Base-by-base conservation (phyloP, 2,329 filamentous ascomycete genomes). In the Diaporthe australafricana region DNA sequence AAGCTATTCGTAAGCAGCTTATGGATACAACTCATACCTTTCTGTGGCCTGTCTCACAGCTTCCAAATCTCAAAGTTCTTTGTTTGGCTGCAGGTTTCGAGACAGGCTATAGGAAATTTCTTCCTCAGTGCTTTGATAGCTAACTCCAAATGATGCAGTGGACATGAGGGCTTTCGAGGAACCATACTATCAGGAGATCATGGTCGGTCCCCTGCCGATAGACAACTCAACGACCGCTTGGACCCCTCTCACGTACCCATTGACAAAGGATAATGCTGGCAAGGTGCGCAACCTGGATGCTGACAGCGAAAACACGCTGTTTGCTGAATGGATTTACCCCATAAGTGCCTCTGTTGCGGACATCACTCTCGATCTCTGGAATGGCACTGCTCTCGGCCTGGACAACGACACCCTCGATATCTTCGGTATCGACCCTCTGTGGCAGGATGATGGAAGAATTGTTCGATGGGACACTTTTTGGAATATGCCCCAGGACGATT, bases 151-250 rank as follows among this genome's bases (percentile, higher is more conserved):
- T n/a, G n/a, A n/a, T n/a, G n/a, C n/a, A n/a, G n/a, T 87, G n/a
- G 79, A 83, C 70, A 79, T 83, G 75, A 79, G 81, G 9, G 78
- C 84, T 2, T 79, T 81, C 9, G 79, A 81, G 38, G 74, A 81
- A 11, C 78, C 84, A 0, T 79, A 81, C 47, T 83, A 82, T 25
- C 78, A 82, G 32, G 83, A 88, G 70, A 84, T 87, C 73, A 77
- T 85, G 56, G 83, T 88, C 20, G 87, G 87, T 0, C 87, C 87
- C 20, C 75, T 89, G 30, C 86, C 86, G 4, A 77, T 86, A 50
- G 78, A 79, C 30, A 70, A 84, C 48, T 77, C 78, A 1, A 84
- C 83, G 0, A 81, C 80, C 0, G 76, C 75, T 1, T 81, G 82
- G 68, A 71, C 81, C 62, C 83, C 83, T 6, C 79, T 87, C 5